Evolutionary conservation across 176 grass and related monocot genomes (phyloP).

Genomic region (Carex pumila): DNA sequence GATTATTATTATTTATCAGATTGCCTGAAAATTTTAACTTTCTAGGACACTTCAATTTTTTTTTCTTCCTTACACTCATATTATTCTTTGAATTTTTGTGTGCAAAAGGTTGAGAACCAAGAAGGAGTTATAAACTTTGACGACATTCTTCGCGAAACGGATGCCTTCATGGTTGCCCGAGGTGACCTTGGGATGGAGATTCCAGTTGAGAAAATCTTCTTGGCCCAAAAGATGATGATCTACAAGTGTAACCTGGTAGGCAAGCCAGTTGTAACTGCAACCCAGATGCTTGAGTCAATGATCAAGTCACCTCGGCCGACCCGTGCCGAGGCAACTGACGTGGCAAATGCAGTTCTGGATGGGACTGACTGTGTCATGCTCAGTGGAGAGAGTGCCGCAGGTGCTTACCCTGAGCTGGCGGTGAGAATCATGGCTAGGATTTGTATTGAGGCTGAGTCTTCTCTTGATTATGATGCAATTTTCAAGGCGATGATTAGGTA

Average conservation of each 20-base stretch:
- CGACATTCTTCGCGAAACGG: conserved; percentile 85
- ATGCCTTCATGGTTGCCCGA: conserved; percentile 86
- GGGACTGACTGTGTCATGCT: conserved; percentile 94
- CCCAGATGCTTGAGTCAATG: conserved; percentile 95
- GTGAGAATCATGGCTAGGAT: conserved; percentile 92
- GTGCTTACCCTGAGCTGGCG: conserved; percentile 80
- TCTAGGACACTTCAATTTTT: not conserved
- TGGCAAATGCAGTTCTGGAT: conserved; percentile 91
- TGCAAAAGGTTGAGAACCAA: conserved; percentile 82
- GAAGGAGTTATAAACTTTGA: conserved; percentile 92
- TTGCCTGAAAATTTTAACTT: not conserved
- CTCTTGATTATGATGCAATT: conserved; percentile 61
- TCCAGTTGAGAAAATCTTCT: conserved; percentile 92
- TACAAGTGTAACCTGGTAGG: conserved; percentile 91
- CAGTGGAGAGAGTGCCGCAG: conserved; percentile 84
- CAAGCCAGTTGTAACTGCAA: conserved; percentile 85
- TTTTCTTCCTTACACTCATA: not conserved
- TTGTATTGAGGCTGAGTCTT: conserved; percentile 82
- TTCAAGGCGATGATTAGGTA: conserved; percentile 76
- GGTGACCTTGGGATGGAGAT: conserved; percentile 99
- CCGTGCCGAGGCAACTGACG: conserved; percentile 87
- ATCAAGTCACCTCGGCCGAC: conserved; percentile 89
- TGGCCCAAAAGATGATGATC: conserved; percentile 97
- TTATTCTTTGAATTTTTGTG: conserved; percentile 1
- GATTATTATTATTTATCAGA: not conserved